A percentile compares a stretch with the other conserved stretches of the same genome.
phyloP scores from a whole-genome alignment of 2,329 filamentous ascomycete species.

The Pseudopithomyces maydicus region DNA sequence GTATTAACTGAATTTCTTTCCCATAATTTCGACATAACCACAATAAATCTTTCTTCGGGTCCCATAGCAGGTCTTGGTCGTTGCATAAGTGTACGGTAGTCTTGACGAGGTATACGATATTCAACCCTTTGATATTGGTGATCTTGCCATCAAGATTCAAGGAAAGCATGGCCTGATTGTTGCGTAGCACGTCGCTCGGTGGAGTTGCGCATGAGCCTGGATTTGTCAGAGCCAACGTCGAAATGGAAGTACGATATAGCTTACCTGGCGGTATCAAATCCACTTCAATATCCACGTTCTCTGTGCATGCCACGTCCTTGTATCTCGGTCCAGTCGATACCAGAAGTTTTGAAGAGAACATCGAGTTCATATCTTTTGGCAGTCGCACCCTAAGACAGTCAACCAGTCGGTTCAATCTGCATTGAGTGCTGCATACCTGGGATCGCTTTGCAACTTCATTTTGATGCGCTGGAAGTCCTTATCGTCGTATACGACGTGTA shows the following conservation, averaged over 20 bases:
- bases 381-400: constrained; percentile 28
- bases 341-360: constrained; percentile 36
- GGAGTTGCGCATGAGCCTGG: constrained; percentile 35
- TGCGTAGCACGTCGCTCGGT: constrained; percentile 24
- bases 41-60: constrained; percentile 33
- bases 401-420: constrained; percentile 6
- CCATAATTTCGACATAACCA: constrained; percentile 35
- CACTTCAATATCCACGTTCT: constrained; percentile 35
- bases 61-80: constrained; percentile 31
- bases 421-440: constrained; percentile 21
- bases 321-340: constrained; percentile 38
- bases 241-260: not conserved
- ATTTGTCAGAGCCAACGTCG: constrained; percentile 10
- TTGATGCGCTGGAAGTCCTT: constrained; percentile 35
- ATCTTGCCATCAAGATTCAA: constrained; percentile 27
- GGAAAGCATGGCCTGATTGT: constrained; percentile 33
- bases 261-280: constrained; percentile 37
- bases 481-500: constrained; percentile 42
- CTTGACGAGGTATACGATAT: constrained; percentile 35
- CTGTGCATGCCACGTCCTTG: constrained; percentile 32
- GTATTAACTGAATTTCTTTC: constrained; percentile 28
- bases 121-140: constrained; percentile 34
- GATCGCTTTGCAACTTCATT: constrained; percentile 32
- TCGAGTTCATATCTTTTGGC: constrained; percentile 35
- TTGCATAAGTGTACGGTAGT: constrained; percentile 32